Evolutionary conservation across 306 rosid species (phyloP), one percentile per base, ranked within the genome.

Genomic region (Begonia masoniana): DNA sequence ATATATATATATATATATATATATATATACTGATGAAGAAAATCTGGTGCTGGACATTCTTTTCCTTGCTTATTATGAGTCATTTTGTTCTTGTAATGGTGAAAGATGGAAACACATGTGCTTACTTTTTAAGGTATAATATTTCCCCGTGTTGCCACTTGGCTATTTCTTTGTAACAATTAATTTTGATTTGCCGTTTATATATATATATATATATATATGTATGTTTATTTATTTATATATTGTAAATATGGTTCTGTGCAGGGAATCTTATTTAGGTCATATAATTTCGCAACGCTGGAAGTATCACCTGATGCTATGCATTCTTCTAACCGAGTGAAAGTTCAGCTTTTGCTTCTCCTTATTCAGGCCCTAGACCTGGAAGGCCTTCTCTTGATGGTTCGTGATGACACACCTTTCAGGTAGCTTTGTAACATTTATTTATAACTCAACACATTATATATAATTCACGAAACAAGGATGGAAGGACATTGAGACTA

Each of bases 361-460:
- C 84, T 89, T 43, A 69, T 89, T 70, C 88, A 89, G 72, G 78
- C 95, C 54, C 65, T 89, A 66, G 84, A 85, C 77, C 69, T 89
- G 69, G 95, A 89, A 61, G 82, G 52, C 75, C 80, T 85, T 78
- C 83, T 89, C 74, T 91, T 80, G 74, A 82, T 89, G 97, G 91
- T 89, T 69, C 97, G 77, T 55, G 97, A 85, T 71, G 88, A 82
- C 76, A 74, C 54, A 15, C 81, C 97, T 54, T 83, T 76, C 82
- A 82, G 97, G 97, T 31, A 31, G 39, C 39, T 31, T 31, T 31
- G 5, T 31, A 31, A 31, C 39, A 31, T 31, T 31, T 31, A 31
- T 87, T 42, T 47, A 55, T 56, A 50, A 11, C 13, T 43, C 49
- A 45, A 45, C 49, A 10, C n/a, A 10, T 45, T 45, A 10, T 45